phyloP scores from a whole-genome alignment of 2,329 filamentous ascomycete species.

The Chaetomiaceae sp. region DNA sequence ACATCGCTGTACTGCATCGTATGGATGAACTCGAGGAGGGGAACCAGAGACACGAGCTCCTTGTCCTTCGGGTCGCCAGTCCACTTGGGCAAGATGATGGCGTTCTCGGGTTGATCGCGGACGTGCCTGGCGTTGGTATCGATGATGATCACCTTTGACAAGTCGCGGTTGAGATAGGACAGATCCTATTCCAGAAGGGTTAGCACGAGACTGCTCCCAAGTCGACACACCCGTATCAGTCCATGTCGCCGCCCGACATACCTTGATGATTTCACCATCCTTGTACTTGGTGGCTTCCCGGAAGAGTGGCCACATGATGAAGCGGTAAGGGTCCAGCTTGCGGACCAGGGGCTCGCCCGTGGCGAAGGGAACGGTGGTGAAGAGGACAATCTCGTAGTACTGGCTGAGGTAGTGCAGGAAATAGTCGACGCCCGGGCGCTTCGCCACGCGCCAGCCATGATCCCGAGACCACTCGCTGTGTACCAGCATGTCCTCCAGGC shows the following conservation, averaged over 20 bases:
- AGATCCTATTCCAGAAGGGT: constrained; percentile 60
- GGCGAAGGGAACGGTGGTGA: constrained; percentile 80
- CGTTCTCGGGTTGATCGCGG: constrained; percentile 90
- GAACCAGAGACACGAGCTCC: constrained; percentile 82
- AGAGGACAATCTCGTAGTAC: constrained; percentile 96
- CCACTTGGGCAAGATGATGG: constrained; percentile 89
- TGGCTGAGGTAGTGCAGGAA: constrained; percentile 95
- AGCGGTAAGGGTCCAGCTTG: constrained; percentile 91
- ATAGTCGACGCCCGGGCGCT: constrained; percentile 93
- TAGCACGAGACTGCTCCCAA: not conserved
- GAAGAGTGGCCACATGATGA: constrained; percentile 93
- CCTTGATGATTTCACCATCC: constrained; percentile 94
- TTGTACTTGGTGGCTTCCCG: constrained; percentile 96
- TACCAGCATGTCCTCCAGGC: constrained; percentile 87
- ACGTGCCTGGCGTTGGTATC: constrained; percentile 82
- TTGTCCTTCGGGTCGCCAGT: constrained; percentile 76
- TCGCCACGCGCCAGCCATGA: constrained; percentile 91
- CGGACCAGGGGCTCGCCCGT: constrained; percentile 83
- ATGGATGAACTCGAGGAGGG: constrained; percentile 95
- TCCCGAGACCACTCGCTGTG: constrained; percentile 94
- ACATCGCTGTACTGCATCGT: constrained; percentile 90
- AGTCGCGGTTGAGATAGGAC: constrained; percentile 93
- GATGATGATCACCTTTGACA: constrained; percentile 91
- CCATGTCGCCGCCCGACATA: no score
- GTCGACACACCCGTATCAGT: no score